Evolutionary conservation across 1,284 basidiomycete species (phyloP).

Genomic region (Rhodotorula sp.): DNA sequence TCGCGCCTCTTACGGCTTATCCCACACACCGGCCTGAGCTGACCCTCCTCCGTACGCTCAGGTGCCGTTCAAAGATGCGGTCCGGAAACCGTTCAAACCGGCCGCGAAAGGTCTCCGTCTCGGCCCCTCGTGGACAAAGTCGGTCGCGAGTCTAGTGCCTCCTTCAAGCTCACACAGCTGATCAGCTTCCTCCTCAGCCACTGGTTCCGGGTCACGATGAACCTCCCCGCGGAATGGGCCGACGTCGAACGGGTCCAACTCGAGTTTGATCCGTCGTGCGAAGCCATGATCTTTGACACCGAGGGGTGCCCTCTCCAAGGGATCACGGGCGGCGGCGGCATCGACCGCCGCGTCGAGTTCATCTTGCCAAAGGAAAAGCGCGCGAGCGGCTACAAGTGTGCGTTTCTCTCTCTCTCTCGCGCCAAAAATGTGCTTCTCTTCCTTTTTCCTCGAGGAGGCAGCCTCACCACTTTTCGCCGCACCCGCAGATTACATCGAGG

Average conservation of each 20-base stretch:
- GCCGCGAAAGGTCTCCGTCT: constrained; percentile 81
- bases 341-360: constrained; percentile 87
- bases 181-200: constrained; percentile 58
- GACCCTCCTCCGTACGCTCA: too few relatives aligned
- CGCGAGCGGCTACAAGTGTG: constrained; percentile 49
- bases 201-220: constrained; percentile 85
- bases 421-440: too few relatives aligned
- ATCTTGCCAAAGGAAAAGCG: constrained; percentile 73
- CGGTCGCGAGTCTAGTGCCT: constrained; percentile 4
- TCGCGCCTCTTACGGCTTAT: too few relatives aligned
- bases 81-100: constrained; percentile 70
- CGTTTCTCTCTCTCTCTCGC: background rate
- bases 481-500: constrained; percentile 63
- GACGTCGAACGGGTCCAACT: constrained; percentile 88
- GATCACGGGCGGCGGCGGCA: constrained; percentile 85
- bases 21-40: too few relatives aligned
- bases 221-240: constrained; percentile 62
- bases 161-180: too few relatives aligned
- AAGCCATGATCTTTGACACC: constrained; percentile 82
- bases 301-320: constrained; percentile 82
- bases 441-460: background rate
- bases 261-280: constrained; percentile 81
- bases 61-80: constrained; percentile 60
- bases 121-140: constrained; percentile 72
- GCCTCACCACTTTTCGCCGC: background rate